Conservation (phyloP, 352 stramenopile species). For the Globisporangium apiculatum region DNA sequence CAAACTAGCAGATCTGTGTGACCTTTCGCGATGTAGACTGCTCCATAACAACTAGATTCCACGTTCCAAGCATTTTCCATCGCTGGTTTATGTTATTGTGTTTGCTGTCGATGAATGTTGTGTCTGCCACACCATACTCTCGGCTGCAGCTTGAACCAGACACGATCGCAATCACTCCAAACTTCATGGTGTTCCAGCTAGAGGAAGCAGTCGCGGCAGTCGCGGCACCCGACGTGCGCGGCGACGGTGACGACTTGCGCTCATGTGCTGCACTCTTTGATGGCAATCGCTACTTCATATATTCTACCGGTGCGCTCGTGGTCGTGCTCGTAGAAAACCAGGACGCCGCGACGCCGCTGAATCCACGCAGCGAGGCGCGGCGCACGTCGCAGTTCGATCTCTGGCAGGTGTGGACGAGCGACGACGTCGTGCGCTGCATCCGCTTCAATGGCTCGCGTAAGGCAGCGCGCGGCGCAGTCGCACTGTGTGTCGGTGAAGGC, state of each 20-base stretch:
- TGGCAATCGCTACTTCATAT: conserved; percentile 52
- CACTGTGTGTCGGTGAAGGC: conserved; percentile 54
- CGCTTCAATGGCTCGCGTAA: conserved; percentile 49
- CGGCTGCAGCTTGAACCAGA: background rate
- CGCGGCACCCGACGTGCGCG: conserved; percentile 24
- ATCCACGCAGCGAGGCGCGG: conserved; percentile 15
- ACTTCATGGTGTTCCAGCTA: conserved; percentile 10
- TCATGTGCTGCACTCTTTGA: conserved; percentile 42
- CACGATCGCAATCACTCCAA: too few relatives aligned
- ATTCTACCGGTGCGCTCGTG: conserved; percentile 41
- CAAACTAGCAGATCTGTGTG: too few relatives aligned
- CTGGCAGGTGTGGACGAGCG: conserved; percentile 60
- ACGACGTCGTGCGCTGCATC: conserved; percentile 39
- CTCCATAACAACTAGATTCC: too few relatives aligned
- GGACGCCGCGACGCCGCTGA: conserved; percentile 6
- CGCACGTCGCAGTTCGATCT: conserved; percentile 46
- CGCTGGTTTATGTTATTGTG: too few relatives aligned
- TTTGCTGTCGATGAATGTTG: too few relatives aligned
- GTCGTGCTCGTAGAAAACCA: conserved; percentile 53
- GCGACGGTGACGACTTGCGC: conserved; percentile 11
- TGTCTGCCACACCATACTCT: too few relatives aligned
- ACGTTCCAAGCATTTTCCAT: too few relatives aligned
- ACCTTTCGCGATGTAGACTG: background rate
- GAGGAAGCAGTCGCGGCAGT: conserved; percentile 32
- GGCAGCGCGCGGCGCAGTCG: conserved; percentile 41